Base-by-base conservation (phyloP, 495 filamentous ascomycete species). In the Penicillium arizonense region DNA sequence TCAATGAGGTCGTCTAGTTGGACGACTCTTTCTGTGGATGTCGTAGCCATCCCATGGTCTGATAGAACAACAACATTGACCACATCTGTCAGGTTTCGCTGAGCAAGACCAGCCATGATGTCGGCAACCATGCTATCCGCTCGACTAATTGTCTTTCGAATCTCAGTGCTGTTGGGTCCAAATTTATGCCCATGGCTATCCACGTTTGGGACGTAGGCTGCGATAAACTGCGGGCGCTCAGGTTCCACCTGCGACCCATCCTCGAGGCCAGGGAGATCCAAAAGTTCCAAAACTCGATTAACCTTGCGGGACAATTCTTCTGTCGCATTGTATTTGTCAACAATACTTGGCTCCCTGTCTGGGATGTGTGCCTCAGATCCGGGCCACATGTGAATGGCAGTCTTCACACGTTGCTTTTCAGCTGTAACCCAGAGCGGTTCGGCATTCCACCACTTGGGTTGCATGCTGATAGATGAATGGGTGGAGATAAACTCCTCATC, bases 51-150 rank as follows among this genome's bases (percentile, higher is more conserved):
- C 18, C 94, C 94, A 61, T 99, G 94, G 68, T 99, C 94, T 10
- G 90, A 96, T 13, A 99, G 92, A n/a, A 99, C 81, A 32, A 99
- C 83, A n/a, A 99, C 80, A 57, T 99, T 99, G 61, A 97, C 88
- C 40, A 97, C 85, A 9, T 86, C 65, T 0, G 91, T 96, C 13
- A 97, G 75, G 61, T 97, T 96, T 21, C 94, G 84, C 28, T 79
- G 74, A 52, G 93, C 79, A 0, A 99, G 72, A 0, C 91, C 92
- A 7, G 77, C 61, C 60, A 99, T 87, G 7, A 99, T 69, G 4
- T 73, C 57, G 5, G 81, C 84, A 1, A 99, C 77, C 87, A 97
- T 89, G 2, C 56, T 68, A 65, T 99, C 94, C 0, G 91, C 91
- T 39, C 78, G 63, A 9, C 69, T 71, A 47, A 99, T 96, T 1